These are phyloP conservation scores for Amanita inopinata DNA, from an alignment of 768 basidiomycete genomes.

Conservation along the genomic window DNA sequence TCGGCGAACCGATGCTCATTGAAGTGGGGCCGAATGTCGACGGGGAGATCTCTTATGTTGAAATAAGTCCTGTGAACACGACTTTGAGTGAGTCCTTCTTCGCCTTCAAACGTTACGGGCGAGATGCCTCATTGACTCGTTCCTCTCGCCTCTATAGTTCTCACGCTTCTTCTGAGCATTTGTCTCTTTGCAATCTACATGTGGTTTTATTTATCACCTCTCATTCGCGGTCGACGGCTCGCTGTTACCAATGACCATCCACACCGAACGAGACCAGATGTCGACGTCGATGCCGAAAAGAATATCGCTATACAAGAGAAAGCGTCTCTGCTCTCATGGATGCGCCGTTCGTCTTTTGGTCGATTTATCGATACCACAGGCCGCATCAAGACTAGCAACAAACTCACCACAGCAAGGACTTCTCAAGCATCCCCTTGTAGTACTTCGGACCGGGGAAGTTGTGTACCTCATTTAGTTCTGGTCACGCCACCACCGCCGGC, in stretches of 20 bases:
- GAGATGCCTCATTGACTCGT: background rate
- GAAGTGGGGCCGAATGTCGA: conserved; percentile 1
- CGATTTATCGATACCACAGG: conserved; percentile 6
- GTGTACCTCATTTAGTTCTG: too few species aligned
- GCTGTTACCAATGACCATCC: conserved; percentile 3
- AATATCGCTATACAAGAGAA: background rate
- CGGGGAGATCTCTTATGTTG: conserved; percentile 1
- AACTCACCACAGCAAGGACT: too few species aligned
- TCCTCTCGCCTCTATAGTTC: conserved; percentile 1
- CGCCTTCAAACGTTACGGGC: background rate
- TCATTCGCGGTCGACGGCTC: background rate
- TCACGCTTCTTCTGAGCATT: conserved; percentile 10
- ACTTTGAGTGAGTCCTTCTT: conserved; percentile 3
- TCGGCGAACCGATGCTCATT: background rate
- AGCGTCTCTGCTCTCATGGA: conserved; percentile 4
- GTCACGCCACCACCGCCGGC: too few species aligned
- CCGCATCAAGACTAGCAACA: too few species aligned
- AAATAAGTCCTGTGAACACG: background rate
- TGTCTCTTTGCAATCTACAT: conserved; percentile 10
- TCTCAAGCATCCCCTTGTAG: too few species aligned
- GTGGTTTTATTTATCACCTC: conserved; percentile 12
- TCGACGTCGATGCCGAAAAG: background rate
- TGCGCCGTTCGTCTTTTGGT: conserved; percentile 4
- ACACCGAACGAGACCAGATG: background rate
- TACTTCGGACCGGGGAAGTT: too few species aligned